Base-by-base conservation (phyloP, 495 filamentous ascomycete species). In the Penicillium verhagenii region DNA sequence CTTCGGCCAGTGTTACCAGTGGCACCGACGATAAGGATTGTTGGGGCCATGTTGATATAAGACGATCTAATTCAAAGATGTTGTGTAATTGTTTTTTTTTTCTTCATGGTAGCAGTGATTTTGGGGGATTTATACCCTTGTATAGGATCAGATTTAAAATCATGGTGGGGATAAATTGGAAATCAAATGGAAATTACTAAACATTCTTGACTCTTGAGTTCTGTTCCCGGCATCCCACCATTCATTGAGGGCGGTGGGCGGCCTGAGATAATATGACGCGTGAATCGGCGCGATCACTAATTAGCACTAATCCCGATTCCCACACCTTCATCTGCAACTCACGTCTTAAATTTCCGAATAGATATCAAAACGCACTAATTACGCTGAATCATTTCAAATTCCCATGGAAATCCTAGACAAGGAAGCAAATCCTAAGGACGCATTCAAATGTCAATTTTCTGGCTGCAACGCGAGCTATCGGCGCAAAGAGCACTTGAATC, bases 1-100 rank as follows among this genome's bases (percentile, higher is more conserved):
- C 42, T 55, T 48, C 56, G 61, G 37, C 74, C 74, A 7, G 73
- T 77, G 58, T 60, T 52, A 20, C 57, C 57, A 2, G 57, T 60
- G 18, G 57, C 52, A 7, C 57, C 52, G 18, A 37, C 48, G 24
- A 60, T 52, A 4, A 56, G 48, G 37, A 60, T 52, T 18, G 47
- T 16, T 23, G 47, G 44, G 28, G 52, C 6, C 52, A 60, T 60
- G 38, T 6, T 52, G 38, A 6, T 11, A 23, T 29, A 10, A 10
- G 16, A 31, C 20, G 2, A 31, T 14, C 11, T 9, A n/a, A 23
- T 39, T 40, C 7, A 4, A 38, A 13, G 2, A 20, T 39, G 20
- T 37, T 18, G 31, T 23, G 7, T 16, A 14, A 38, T 19, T 25
- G n/a, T n/a, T n/a, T n/a, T n/a, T n/a, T n/a, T n/a, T n/a, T n/a